Evolutionary conservation across 2,329 filamentous ascomycete genomes (phyloP).

Genomic region (Pleoardoris graminearum): DNA sequence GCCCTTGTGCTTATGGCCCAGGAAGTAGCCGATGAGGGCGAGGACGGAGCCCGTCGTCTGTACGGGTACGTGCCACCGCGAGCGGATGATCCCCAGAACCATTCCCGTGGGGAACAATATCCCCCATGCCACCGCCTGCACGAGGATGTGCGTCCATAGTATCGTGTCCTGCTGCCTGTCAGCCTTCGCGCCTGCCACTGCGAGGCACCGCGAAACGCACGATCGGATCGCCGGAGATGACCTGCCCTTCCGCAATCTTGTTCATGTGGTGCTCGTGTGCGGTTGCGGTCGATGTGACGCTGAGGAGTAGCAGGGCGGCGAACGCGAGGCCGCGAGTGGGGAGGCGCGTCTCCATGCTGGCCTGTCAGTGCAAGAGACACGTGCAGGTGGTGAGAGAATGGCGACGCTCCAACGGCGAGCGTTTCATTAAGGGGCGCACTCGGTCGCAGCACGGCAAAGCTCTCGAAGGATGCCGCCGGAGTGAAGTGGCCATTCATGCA

Average conservation of each 20-base stretch:
- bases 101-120: constrained; percentile 92
- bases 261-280: constrained; percentile 49
- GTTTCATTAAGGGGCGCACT: constrained; percentile 15
- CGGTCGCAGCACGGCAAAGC: background rate
- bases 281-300: constrained; percentile 44
- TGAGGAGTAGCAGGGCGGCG: constrained; percentile 28
- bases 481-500: constrained; percentile 21
- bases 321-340: constrained; percentile 19
- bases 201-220: constrained; percentile 23
- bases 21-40: constrained; percentile 81
- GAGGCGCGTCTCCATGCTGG: constrained; percentile 18
- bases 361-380: constrained; percentile 1
- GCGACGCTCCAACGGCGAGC: constrained; percentile 23
- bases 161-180: constrained; percentile 64
- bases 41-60: constrained; percentile 76
- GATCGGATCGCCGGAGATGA: constrained; percentile 42
- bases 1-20: constrained; percentile 88
- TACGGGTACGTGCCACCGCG: constrained; percentile 89
- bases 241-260: constrained; percentile 45
- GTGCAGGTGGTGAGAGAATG: constrained; percentile 10
- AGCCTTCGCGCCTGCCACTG: background rate
- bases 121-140: constrained; percentile 86
- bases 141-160: constrained; percentile 90
- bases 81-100: constrained; percentile 89
- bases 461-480: background rate